These are phyloP conservation scores for Scytalidium sp. DNA, from an alignment of 2,329 filamentous ascomycete genomes.

Conservation along the genomic window DNA sequence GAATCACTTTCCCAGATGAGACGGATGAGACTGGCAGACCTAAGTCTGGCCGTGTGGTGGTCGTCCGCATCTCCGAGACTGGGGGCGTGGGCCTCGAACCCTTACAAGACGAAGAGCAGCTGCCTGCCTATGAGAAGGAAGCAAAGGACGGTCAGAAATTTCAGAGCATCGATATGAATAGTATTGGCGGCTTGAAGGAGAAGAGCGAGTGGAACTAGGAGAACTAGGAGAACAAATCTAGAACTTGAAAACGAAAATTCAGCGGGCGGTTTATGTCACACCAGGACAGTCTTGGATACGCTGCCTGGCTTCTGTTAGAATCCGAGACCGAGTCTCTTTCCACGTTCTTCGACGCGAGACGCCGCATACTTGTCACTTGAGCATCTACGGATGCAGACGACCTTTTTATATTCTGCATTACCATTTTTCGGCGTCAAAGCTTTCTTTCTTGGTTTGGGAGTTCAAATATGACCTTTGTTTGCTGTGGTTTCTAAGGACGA, in stretches of 20 bases:
- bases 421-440: background rate
- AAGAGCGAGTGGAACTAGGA: conserved; percentile 50
- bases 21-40: conserved; percentile 80
- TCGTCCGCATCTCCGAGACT: conserved; percentile 86
- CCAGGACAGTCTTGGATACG: background rate
- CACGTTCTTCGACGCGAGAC: background rate
- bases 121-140: conserved; percentile 87
- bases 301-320: background rate
- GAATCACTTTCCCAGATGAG: conserved; percentile 97
- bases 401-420: background rate
- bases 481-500: background rate
- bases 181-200: conserved; percentile 92
- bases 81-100: conserved; percentile 86
- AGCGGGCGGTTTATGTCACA: background rate
- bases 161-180: conserved; percentile 90
- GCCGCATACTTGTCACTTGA: background rate
- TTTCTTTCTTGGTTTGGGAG: background rate
- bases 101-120: conserved; percentile 62
- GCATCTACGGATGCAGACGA: background rate
- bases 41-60: conserved; percentile 83
- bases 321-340: background rate
- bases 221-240: background rate
- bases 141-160: conserved; percentile 65
- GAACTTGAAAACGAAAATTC: too few species aligned
- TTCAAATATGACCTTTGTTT: background rate